A percentile compares a stretch with the other conserved stretches of the same genome.
Conservation (phyloP, 2,329 filamentous ascomycete genomes). For the Penicillium brasilianum region DNA sequence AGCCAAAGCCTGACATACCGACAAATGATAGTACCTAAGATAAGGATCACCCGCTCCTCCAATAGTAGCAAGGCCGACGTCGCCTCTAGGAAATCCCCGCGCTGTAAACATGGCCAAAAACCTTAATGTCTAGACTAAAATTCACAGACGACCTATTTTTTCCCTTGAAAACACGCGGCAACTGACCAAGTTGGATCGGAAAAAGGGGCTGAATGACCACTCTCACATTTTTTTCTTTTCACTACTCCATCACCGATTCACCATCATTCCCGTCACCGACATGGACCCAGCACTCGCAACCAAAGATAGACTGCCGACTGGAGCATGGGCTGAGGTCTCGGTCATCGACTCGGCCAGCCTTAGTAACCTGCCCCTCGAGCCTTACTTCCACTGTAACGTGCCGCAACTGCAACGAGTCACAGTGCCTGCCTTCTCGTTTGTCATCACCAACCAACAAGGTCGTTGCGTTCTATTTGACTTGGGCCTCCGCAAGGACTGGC, state of each 20-base stretch:
- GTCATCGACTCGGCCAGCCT: slow-evolving; percentile 1
- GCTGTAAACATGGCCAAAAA: no score
- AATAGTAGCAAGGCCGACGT: not conserved
- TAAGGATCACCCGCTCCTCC: not conserved
- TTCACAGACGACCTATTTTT: no score
- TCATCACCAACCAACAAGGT: not conserved
- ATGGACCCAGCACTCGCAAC: not conserved
- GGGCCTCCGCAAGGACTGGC: not conserved
- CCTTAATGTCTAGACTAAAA: not conserved
- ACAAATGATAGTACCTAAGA: not conserved
- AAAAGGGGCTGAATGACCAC: no score
- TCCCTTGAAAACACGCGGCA: no score
- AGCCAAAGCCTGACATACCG: no score
- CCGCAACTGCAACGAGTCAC: not conserved
- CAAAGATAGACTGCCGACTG: not conserved
- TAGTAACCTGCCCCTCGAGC: not conserved
- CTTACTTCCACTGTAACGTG: not conserved
- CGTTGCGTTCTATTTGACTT: not conserved
- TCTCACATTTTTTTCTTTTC: not conserved
- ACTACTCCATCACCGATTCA: not conserved
- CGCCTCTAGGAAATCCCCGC: not conserved
- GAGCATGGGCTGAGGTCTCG: not conserved
- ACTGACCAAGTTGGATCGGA: no score
- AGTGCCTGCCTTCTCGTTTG: not conserved
- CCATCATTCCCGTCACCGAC: not conserved